A percentile compares a stretch with the other conserved stretches of the same genome.
phyloP scores from a whole-genome alignment of 441 rosid species.

The Geranium incanum region DNA sequence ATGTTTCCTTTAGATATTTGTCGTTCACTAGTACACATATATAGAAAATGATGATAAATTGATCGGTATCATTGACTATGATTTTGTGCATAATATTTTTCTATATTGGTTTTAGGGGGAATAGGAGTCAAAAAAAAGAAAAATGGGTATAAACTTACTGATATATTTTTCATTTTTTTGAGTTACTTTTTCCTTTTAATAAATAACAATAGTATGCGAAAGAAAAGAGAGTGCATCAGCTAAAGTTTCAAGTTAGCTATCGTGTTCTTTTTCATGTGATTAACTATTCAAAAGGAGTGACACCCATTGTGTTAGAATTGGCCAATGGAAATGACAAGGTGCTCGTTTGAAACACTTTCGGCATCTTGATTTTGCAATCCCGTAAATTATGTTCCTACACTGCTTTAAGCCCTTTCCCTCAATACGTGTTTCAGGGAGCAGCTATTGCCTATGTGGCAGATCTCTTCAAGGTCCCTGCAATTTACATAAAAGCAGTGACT shows the following conservation, averaged over 20 bases:
- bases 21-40: no score
- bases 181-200: neutral
- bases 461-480: slow-evolving; percentile 69
- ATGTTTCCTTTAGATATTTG: neutral
- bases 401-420: neutral
- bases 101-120: neutral
- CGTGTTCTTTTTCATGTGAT: neutral
- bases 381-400: slow-evolving; percentile 6
- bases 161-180: neutral
- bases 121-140: neutral
- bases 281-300: no score
- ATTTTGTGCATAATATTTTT: neutral
- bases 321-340: neutral
- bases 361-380: neutral
- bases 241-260: neutral
- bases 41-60: neutral
- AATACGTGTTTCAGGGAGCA: slow-evolving; percentile 60
- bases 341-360: neutral
- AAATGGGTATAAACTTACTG: neutral
- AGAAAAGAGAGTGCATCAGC: neutral
- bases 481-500: slow-evolving; percentile 80
- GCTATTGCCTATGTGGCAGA: slow-evolving; percentile 89
- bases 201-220: neutral
- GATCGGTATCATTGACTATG: neutral
- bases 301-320: no score